Percentiles rank a stretch among this genome's conserved stretches.
phyloP scores from a whole-genome alignment of 2,329 filamentous ascomycete genomes.

The Fusarium buxicola region DNA sequence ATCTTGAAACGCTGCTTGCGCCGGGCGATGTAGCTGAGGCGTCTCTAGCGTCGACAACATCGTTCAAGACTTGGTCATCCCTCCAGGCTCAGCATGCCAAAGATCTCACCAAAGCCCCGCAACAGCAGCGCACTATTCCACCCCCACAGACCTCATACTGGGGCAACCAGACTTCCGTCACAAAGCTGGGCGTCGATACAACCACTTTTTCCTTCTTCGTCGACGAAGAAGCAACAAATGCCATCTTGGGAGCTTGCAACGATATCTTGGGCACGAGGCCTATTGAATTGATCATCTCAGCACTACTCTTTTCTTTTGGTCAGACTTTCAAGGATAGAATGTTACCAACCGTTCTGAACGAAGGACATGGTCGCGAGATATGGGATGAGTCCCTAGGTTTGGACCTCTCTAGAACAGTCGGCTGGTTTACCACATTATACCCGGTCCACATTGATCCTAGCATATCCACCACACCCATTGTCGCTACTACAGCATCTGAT shows the following conservation, averaged over 20 bases:
- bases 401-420: slow-evolving; percentile 15
- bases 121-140: neutral
- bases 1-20: slow-evolving; percentile 10
- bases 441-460: slow-evolving; percentile 2
- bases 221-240: slow-evolving; percentile 2
- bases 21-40: neutral
- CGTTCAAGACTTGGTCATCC: slow-evolving; percentile 17
- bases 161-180: neutral
- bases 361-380: slow-evolving; percentile 10
- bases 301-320: slow-evolving; percentile 12
- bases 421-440: slow-evolving; percentile 25
- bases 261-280: slow-evolving; percentile 13
- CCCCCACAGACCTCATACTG: slow-evolving; percentile 19
- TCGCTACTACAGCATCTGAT: neutral
- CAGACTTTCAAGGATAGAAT: slow-evolving; percentile 7
- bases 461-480: neutral
- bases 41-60: slow-evolving; percentile 7
- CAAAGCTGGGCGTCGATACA: neutral
- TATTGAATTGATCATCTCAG: slow-evolving; percentile 24
- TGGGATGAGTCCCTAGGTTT: slow-evolving; percentile 8
- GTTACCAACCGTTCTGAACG: slow-evolving; percentile 10
- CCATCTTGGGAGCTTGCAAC: slow-evolving; percentile 16
- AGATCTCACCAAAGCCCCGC: neutral
- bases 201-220: slow-evolving; percentile 9
- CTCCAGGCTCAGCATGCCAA: slow-evolving; percentile 8